A percentile compares a stretch with the other conserved stretches of the same genome.
These are phyloP conservation scores for Pythium graminicola DNA, from an alignment of 352 stramenopile genomes.

Conservation along the genomic window DNA sequence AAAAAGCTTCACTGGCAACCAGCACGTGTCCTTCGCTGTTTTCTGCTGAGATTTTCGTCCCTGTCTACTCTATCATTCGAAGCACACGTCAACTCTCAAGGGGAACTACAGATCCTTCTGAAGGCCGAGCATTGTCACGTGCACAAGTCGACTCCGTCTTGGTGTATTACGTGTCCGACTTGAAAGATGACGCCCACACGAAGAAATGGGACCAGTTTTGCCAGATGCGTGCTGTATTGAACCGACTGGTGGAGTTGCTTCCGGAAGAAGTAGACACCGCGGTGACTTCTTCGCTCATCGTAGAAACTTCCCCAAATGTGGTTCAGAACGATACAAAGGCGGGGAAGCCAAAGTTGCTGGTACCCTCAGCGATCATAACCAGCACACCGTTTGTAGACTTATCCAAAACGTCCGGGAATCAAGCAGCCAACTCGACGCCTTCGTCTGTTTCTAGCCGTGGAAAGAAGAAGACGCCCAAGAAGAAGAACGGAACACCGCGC, in stretches of 20 bases:
- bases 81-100: not conserved
- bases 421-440: not conserved
- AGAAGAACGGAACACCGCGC: constrained; percentile 10
- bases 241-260: constrained; percentile 15
- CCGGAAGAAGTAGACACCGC: too few relatives aligned
- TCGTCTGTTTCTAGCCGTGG: constrained; percentile 1
- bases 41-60: constrained; percentile 58
- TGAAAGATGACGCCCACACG: constrained; percentile 12
- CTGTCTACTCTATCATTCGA: constrained; percentile 35
- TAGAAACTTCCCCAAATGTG: not conserved
- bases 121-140: constrained; percentile 1
- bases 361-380: constrained; percentile 4
- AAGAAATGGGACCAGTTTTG: constrained; percentile 23
- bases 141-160: constrained; percentile 22
- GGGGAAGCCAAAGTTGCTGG: constrained; percentile 9
- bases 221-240: constrained; percentile 14
- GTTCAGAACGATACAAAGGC: not conserved
- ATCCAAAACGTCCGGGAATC: not conserved
- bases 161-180: constrained; percentile 18
- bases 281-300: too few relatives aligned
- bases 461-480: constrained; percentile 13
- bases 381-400: not conserved
- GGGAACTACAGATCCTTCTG: not conserved
- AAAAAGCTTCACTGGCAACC: constrained; percentile 6
- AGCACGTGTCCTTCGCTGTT: constrained; percentile 43